These are phyloP conservation scores for Solanum chiquidenum DNA, from an alignment of 257 asterid genomes.

Conservation along the genomic window DNA sequence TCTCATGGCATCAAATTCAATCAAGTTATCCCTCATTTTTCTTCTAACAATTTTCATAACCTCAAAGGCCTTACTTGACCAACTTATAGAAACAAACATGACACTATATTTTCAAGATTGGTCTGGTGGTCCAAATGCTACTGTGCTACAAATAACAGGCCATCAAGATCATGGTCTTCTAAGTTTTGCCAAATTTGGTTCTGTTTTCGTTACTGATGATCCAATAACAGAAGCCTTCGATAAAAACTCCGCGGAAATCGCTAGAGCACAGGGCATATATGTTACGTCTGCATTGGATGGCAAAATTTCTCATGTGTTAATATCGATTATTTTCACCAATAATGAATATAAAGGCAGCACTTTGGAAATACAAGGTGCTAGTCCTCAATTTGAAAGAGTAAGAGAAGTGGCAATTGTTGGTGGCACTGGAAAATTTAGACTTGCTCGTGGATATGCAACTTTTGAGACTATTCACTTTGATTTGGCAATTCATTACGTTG, in stretches of 20 bases:
- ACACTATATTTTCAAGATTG: conserved; percentile 34
- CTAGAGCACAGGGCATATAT: conserved; percentile 19
- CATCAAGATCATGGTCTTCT: conserved; percentile 9
- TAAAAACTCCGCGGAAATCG: conserved; percentile 21
- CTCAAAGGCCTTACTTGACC: conserved; percentile 2
- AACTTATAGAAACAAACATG: conserved; percentile 25
- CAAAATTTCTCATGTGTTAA: conserved; percentile 26
- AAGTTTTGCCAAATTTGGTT: conserved; percentile 29
- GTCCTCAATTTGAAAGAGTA: conserved; percentile 36
- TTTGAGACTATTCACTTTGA: conserved; percentile 41
- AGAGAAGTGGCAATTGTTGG: conserved; percentile 55
- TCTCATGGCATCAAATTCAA: conserved; percentile 10
- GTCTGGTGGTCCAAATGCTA: conserved; percentile 37
- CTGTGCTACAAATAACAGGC: conserved; percentile 27
- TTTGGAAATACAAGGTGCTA: conserved; percentile 35
- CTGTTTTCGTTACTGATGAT: conserved; percentile 38
- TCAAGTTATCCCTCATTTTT: background rate
- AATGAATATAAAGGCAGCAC: conserved; percentile 31
- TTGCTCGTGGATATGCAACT: conserved; percentile 41
- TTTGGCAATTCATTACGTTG: conserved; percentile 9
- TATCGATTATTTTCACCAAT: conserved; percentile 34
- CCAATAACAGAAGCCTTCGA: conserved; percentile 24
- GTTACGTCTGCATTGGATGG: conserved; percentile 53
- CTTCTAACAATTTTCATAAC: conserved; percentile 1
- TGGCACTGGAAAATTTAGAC: conserved; percentile 45